Evolutionary conservation across 208 protist species (phyloP).

Genomic region (Endotrypanum monterogeii): DNA sequence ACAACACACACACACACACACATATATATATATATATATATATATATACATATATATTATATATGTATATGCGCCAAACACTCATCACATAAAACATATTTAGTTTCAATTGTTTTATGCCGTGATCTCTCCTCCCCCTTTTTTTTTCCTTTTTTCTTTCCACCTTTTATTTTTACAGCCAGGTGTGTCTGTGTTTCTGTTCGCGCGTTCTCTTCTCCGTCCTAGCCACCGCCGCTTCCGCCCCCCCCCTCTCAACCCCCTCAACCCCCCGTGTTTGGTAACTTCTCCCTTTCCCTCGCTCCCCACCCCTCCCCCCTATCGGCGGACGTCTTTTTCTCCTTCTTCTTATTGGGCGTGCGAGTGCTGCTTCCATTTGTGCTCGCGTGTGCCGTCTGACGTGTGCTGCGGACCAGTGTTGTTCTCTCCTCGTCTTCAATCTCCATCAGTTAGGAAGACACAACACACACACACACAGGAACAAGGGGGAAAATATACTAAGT

Average conservation of each 20-base stretch:
- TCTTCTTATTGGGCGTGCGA: no score
- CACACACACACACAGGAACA: no score
- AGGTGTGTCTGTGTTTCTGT: neutral
- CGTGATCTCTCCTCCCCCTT: slow-evolving; percentile 10
- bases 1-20: neutral
- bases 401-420: no score
- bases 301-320: no score
- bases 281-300: neutral
- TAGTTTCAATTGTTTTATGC: neutral
- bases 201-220: neutral
- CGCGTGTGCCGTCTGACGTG: no score
- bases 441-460: no score
- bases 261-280: neutral
- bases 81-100: neutral
- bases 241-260: neutral
- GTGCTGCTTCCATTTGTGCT: no score
- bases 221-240: neutral
- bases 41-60: slow-evolving; percentile 18
- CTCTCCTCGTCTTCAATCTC: no score
- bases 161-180: neutral
- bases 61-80: neutral
- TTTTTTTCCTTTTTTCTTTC: neutral
- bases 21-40: slow-evolving; percentile 15
- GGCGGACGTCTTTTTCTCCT: no score
- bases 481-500: no score